phyloP scores from a whole-genome alignment of 768 basidiomycete species.

The Phylloporus arenicola region DNA sequence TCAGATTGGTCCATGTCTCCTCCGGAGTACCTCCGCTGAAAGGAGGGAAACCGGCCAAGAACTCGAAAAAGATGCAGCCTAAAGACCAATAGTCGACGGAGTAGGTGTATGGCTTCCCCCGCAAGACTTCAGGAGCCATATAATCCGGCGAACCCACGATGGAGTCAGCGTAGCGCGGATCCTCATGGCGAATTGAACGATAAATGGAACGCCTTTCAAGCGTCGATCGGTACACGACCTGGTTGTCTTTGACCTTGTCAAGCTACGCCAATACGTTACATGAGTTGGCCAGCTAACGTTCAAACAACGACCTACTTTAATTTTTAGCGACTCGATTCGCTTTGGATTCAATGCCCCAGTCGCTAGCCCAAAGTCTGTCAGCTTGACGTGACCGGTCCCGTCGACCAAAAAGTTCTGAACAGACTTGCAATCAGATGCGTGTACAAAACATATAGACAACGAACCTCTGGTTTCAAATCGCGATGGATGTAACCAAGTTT shows the following conservation, averaged over 20 bases:
- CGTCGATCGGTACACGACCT: conserved; percentile 85
- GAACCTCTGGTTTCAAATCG: conserved; percentile 94
- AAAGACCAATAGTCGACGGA: conserved; percentile 98
- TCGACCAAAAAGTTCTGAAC: conserved; percentile 93
- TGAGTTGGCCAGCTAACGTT: neutral
- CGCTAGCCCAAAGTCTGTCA: conserved; percentile 96
- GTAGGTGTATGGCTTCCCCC: conserved; percentile 92
- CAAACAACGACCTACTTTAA: conserved; percentile 54
- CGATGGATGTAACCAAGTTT: conserved; percentile 98
- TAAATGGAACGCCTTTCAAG: conserved; percentile 94
- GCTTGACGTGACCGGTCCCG: conserved; percentile 91
- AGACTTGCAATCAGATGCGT: neutral
- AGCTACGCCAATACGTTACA: conserved; percentile 47
- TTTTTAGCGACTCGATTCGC: conserved; percentile 89
- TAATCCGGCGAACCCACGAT: conserved; percentile 98
- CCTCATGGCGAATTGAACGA: conserved; percentile 83
- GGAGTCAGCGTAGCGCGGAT: conserved; percentile 92
- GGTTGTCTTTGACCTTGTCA: conserved; percentile 93
- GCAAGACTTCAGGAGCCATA: conserved; percentile 92
- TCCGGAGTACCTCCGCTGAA: conserved; percentile 95
- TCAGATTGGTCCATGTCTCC: conserved; percentile 98
- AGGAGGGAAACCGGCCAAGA: conserved; percentile 93
- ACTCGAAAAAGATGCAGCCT: conserved; percentile 97
- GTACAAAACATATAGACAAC: conserved; percentile 12
- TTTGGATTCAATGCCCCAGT: conserved; percentile 94